Conservation (phyloP, 257 asterid species). For the Scutellaria minor region DNA sequence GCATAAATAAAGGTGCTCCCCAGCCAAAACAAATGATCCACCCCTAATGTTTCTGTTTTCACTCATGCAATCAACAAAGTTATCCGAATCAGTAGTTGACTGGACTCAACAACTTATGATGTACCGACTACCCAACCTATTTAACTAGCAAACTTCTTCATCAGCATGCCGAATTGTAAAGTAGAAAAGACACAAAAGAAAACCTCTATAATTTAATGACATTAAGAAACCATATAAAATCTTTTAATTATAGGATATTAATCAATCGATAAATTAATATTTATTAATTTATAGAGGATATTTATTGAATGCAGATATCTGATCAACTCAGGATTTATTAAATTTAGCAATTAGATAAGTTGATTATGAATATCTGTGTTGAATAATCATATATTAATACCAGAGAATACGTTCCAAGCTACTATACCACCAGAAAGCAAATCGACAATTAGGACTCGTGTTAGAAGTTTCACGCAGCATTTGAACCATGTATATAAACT, state of each 20-base stretch:
- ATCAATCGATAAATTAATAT: background rate
- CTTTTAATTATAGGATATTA: no score
- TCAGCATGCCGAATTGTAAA: background rate
- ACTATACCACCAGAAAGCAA: background rate
- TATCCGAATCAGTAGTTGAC: constrained; percentile 23
- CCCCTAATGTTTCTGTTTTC: constrained; percentile 5
- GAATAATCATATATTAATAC: background rate
- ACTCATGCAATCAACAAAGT: constrained; percentile 10
- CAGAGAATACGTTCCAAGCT: constrained; percentile 5
- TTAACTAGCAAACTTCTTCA: background rate
- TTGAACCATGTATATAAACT: constrained; percentile 10
- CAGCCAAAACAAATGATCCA: constrained; percentile 13
- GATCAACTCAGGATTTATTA: background rate
- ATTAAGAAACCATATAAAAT: background rate
- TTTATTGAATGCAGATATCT: background rate
- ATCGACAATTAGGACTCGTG: background rate
- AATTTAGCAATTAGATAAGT: background rate
- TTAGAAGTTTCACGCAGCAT: background rate
- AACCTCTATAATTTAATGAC: background rate
- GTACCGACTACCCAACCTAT: constrained; percentile 15
- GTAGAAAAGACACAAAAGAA: background rate
- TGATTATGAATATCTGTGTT: background rate
- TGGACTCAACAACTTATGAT: background rate
- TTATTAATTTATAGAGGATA: background rate
- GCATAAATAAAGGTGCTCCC: constrained; percentile 13